A percentile compares a stretch with the other conserved stretches of the same genome.
These are phyloP conservation scores for Paecilomyces formosus DNA, from an alignment of 2,329 filamentous ascomycete genomes.

Conservation along the genomic window DNA sequence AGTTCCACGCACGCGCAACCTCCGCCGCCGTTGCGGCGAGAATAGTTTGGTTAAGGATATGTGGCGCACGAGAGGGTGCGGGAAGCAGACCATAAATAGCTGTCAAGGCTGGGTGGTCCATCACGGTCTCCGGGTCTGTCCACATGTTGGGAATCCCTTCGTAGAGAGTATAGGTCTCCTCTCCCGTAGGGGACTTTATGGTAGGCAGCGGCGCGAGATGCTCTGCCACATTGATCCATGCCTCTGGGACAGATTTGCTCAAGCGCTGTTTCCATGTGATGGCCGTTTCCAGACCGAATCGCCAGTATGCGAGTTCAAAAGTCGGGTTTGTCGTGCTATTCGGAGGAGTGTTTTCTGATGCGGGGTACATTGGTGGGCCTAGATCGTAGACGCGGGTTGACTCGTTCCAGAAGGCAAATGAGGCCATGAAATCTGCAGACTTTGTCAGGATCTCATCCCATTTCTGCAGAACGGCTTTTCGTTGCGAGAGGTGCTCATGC, in stretches of 20 bases:
- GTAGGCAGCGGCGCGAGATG: constrained; percentile 49
- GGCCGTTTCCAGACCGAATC: constrained; percentile 52
- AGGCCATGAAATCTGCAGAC: constrained; percentile 54
- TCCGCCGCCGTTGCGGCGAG: constrained; percentile 29
- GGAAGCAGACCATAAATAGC: constrained; percentile 42
- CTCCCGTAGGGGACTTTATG: constrained; percentile 24
- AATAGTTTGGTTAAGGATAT: constrained; percentile 19
- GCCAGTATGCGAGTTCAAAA: constrained; percentile 56
- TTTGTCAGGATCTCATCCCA: constrained; percentile 49
- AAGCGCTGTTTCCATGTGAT: constrained; percentile 46
- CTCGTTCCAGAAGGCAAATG: constrained; percentile 49
- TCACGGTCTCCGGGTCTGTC: constrained; percentile 26
- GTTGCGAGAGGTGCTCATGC: neutral
- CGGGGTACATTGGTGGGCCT: constrained; percentile 45
- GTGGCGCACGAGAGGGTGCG: constrained; percentile 26
- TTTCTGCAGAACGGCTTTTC: constrained; percentile 35
- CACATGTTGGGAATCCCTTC: constrained; percentile 44
- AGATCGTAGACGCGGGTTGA: constrained; percentile 47
- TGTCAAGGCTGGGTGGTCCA: constrained; percentile 40
- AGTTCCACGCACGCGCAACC: constrained; percentile 35
- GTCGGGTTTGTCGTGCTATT: constrained; percentile 52
- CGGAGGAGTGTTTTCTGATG: constrained; percentile 52
- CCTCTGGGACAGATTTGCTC: constrained; percentile 32
- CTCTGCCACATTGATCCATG: constrained; percentile 44
- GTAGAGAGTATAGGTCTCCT: constrained; percentile 47